A percentile compares a stretch with the other conserved stretches of the same genome.
Evolutionary conservation across 306 rosid genomes (phyloP).

Genomic region (Cicer arietinum): DNA sequence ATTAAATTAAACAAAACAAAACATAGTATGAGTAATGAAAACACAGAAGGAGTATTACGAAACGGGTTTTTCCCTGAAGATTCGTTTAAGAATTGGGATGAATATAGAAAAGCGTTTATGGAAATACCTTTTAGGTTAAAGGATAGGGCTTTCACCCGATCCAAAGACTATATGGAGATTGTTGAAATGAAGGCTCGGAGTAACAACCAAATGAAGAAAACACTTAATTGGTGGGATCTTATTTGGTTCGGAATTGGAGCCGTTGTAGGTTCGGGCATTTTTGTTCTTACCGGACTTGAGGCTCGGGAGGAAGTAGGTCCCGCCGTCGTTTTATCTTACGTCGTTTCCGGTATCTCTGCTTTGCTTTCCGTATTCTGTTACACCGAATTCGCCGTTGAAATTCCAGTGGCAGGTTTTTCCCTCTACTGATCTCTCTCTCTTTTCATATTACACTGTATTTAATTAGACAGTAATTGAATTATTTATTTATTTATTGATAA

Average conservation of each 20-base stretch:
- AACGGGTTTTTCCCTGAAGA: slow-evolving; percentile 76
- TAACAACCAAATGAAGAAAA: slow-evolving; percentile 72
- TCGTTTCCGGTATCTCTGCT: slow-evolving; percentile 75
- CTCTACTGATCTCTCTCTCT: not conserved
- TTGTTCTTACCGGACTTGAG: slow-evolving; percentile 79
- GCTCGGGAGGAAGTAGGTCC: slow-evolving; percentile 59
- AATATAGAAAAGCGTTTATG: slow-evolving; percentile 55
- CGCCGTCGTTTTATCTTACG: slow-evolving; percentile 72
- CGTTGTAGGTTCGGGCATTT: slow-evolving; percentile 78
- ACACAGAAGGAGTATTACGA: slow-evolving; percentile 41
- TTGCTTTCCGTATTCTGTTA: slow-evolving; percentile 86
- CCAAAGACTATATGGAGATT: slow-evolving; percentile 61
- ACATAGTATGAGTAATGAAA: not conserved
- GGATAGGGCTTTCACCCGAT: slow-evolving; percentile 60
- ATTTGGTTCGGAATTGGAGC: slow-evolving; percentile 83
- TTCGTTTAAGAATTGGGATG: slow-evolving; percentile 67
- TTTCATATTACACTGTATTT: not conserved
- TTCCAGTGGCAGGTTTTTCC: slow-evolving; percentile 74
- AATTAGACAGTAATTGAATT: not conserved
- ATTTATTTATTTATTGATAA: not conserved
- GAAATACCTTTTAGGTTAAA: slow-evolving; percentile 58
- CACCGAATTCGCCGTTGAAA: slow-evolving; percentile 88
- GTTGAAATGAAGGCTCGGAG: slow-evolving; percentile 69
- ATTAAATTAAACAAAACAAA: not conserved
- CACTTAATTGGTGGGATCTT: slow-evolving; percentile 83